Evolutionary conservation across 768 basidiomycete genomes (phyloP).

Genomic region (Rhizopogon roseolus): DNA sequence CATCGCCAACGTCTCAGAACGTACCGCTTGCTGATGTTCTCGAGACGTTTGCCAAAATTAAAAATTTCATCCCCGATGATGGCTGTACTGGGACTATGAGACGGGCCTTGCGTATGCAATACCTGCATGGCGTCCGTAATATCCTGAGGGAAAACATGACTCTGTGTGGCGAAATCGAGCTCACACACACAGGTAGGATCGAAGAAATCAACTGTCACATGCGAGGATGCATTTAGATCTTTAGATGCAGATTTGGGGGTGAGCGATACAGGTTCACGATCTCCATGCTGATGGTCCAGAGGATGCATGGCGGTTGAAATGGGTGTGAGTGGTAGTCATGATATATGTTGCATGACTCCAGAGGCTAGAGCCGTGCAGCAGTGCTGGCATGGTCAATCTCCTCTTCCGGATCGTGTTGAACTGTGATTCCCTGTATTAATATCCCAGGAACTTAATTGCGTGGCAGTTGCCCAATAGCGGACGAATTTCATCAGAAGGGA

Average conservation of each 20-base stretch:
- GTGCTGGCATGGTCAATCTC: too few species aligned
- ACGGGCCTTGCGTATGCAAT: not conserved
- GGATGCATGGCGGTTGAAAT: not conserved
- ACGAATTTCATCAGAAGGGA: too few species aligned
- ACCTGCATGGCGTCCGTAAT: too few species aligned
- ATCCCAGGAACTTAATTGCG: too few species aligned
- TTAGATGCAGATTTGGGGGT: not conserved
- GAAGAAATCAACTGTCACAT: not conserved
- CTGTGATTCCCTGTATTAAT: too few species aligned
- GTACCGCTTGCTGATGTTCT: slow-evolving; percentile 9
- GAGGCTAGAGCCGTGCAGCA: too few species aligned
- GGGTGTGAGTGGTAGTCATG: not conserved
- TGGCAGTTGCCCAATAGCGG: too few species aligned
- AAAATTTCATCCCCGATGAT: not conserved
- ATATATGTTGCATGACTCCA: too few species aligned
- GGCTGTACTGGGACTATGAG: not conserved
- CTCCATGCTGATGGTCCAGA: not conserved
- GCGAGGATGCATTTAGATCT: not conserved
- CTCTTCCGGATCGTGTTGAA: too few species aligned
- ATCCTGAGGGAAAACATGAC: not conserved
- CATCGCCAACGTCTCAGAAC: not conserved
- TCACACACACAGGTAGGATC: not conserved
- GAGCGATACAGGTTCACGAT: not conserved
- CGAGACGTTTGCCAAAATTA: slow-evolving; percentile 13
- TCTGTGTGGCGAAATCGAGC: too few species aligned